Evolutionary conservation across 306 rosid species (phyloP), one percentile per base, ranked within the genome.

Genomic region (Phaseolus lunatus): DNA sequence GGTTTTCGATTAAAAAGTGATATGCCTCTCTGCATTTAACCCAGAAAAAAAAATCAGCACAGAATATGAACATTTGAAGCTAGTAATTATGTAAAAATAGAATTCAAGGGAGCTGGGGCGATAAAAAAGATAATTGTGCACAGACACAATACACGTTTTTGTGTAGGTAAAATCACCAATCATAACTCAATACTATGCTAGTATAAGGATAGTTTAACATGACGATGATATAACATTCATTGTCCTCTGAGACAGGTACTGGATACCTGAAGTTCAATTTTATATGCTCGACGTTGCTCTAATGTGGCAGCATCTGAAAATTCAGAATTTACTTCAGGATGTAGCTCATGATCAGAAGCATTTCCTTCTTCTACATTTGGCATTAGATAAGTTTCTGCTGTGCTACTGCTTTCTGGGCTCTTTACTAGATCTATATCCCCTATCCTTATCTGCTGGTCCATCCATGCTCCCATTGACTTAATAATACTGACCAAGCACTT

Each of bases 391-490:
- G 82, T 86, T 72, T 96, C 99, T 22, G 81, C 26, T 53, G 82
- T 20, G 63, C 86, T 63, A 69, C 87, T 90, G 83, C 75, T 88
- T 76, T 89, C 98, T 78, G 87, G 76, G 80, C 72, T 82, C 74
- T 87, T 95, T 35, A 85, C 84, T 62, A 86, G 76, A 87, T 86
- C 73, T 22, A 88, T 81, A 71, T 91, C 96, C 26, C 89, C 96
- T 39, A 85, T 80, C 71, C 87, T 89, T 80, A 90, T 84, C 84
- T 96, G 96, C 77, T 82, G 96, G 87, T 92, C 96, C 99, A 96
- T 92, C 99, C 99, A 96, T 54, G 96, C 68, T 80, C 99, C 99
- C 99, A 96, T 96, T 67, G 99, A 96, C 81, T 86, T 89, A 78
- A 91, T 83, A 75, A 96, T 92, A 89, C 90, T 85, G 63, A 84